Percentiles rank a stretch among this genome's conserved stretches.
phyloP scores from a whole-genome alignment of 2,329 filamentous ascomycete genomes.

The Colletotrichum sp. region DNA sequence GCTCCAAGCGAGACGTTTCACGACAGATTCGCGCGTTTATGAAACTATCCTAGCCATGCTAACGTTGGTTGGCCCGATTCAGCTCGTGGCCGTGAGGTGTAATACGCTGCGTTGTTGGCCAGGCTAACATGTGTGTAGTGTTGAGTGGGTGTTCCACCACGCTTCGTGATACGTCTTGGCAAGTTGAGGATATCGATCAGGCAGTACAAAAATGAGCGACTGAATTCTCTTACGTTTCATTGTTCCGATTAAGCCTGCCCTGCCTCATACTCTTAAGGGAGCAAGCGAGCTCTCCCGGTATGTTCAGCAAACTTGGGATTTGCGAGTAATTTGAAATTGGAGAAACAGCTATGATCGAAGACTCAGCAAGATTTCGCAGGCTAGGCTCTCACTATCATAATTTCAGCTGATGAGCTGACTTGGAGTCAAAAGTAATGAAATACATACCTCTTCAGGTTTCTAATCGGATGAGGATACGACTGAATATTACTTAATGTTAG shows the following conservation, averaged over 20 bases:
- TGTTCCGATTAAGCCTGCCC: background rate
- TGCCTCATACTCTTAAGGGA: background rate
- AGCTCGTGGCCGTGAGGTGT: background rate
- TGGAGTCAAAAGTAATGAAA: background rate
- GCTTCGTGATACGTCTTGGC: background rate
- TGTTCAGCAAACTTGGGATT: background rate
- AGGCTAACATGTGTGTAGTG: background rate
- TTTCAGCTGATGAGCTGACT: background rate
- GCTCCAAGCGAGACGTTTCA: background rate
- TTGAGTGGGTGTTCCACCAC: background rate
- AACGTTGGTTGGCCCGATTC: background rate
- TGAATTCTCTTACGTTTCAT: background rate
- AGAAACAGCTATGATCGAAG: fast-evolving
- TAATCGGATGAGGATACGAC: background rate
- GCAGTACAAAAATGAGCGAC: background rate
- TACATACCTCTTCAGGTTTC: background rate
- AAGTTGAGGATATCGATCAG: background rate
- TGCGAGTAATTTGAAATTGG: background rate
- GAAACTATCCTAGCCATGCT: background rate
- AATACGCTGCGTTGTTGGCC: background rate
- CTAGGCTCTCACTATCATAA: background rate
- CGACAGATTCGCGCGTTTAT: background rate
- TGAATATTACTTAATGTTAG: too few relatives aligned
- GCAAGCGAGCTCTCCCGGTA: background rate
- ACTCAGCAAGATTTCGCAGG: background rate